phyloP scores from a whole-genome alignment of 106 monocot species.

The Iris macrosiphon region DNA sequence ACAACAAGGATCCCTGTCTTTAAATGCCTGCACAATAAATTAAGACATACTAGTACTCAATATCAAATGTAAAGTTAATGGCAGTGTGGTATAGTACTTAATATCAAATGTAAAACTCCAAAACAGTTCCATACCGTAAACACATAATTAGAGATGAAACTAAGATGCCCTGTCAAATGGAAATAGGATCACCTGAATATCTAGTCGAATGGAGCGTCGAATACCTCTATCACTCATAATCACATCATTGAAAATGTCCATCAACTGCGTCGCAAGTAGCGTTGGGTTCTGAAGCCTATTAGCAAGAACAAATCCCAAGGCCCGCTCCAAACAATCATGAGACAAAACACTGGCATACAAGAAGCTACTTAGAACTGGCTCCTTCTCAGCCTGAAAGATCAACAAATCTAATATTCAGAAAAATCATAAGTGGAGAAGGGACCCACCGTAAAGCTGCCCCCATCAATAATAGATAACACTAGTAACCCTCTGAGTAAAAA shows the following conservation, averaged over 20 bases:
- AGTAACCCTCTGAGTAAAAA: no score
- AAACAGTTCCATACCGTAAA: neutral
- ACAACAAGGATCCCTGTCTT: constrained; percentile 87
- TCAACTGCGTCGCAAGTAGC: constrained; percentile 67
- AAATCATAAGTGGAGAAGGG: no score
- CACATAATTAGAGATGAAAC: neutral
- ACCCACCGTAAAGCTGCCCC: no score
- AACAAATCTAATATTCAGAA: neutral
- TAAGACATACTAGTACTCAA: neutral
- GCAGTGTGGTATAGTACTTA: no score
- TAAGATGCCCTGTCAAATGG: constrained; percentile 2
- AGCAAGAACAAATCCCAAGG: constrained; percentile 81
- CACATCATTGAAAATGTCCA: constrained; percentile 85
- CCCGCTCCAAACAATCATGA: constrained; percentile 78
- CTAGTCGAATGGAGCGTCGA: constrained; percentile 73
- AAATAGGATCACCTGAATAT: constrained; percentile 65
- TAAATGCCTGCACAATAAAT: constrained; percentile 56
- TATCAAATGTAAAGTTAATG: neutral
- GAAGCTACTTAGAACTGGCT: constrained; percentile 90
- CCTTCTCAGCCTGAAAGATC: constrained; percentile 67
- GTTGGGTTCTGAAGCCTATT: constrained; percentile 89
- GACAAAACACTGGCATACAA: constrained; percentile 82
- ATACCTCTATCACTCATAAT: constrained; percentile 77
- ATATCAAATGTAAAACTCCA: neutral
- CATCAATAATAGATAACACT: no score